Evolutionary conservation across 2,329 filamentous ascomycete genomes (phyloP).

Genomic region (Pseudonectria buxi): DNA sequence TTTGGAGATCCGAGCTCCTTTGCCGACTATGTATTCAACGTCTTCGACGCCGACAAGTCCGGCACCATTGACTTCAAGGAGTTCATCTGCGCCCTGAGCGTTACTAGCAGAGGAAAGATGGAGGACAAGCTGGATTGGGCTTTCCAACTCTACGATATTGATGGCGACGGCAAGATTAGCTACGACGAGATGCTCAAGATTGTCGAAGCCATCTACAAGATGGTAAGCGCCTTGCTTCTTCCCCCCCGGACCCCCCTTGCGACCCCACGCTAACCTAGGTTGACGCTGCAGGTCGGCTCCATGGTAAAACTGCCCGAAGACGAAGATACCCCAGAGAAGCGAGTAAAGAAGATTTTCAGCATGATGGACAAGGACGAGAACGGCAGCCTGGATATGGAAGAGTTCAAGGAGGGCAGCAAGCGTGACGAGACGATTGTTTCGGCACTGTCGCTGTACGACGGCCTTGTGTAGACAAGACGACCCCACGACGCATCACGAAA

Average conservation of each 20-base stretch:
- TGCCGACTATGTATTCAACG: slow-evolving; percentile 98
- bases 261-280: slow-evolving; percentile 6
- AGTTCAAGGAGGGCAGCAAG: slow-evolving; percentile 99
- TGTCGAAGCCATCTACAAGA: slow-evolving; percentile 99
- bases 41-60: slow-evolving; percentile 96
- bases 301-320: slow-evolving; percentile 99
- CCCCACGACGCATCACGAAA: background rate
- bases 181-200: slow-evolving; percentile 99
- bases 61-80: slow-evolving; percentile 99
- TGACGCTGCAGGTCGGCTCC: slow-evolving; percentile 67
- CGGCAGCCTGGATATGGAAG: slow-evolving; percentile 89
- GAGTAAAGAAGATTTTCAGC: slow-evolving; percentile 94
- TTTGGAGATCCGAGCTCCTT: slow-evolving; percentile 97
- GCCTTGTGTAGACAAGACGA: slow-evolving; percentile 59
- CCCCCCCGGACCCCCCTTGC: background rate
- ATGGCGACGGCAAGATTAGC: slow-evolving; percentile 97
- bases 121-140: slow-evolving; percentile 99
- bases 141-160: slow-evolving; percentile 98
- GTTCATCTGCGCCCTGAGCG: slow-evolving; percentile 96
- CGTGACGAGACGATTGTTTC: slow-evolving; percentile 98
- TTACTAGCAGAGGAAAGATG: slow-evolving; percentile 96
- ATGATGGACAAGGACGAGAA: slow-evolving; percentile 99
- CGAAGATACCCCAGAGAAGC: slow-evolving; percentile 98
- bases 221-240: slow-evolving; percentile 61
- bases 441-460: slow-evolving; percentile 91